Conservation (phyloP, 805 yeast genomes). For the Candida parachauliodes region DNA sequence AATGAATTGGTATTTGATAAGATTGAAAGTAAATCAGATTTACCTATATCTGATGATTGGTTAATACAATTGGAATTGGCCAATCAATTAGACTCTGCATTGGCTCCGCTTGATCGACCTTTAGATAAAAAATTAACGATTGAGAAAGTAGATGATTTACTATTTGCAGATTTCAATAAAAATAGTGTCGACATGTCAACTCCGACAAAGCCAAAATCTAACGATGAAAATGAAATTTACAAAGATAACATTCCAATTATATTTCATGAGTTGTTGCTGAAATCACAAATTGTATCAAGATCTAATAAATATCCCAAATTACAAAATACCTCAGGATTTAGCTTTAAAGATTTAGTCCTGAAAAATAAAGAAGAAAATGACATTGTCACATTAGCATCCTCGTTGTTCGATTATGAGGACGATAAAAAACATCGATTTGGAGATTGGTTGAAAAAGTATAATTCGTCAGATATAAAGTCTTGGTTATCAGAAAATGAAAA, state of each 20-base stretch:
- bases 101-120: constrained; percentile 26
- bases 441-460: constrained; percentile 53
- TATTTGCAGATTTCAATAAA: constrained; percentile 46
- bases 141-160: constrained; percentile 42
- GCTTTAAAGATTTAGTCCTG: constrained; percentile 19
- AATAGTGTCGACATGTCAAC: constrained; percentile 10
- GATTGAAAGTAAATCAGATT: constrained; percentile 40
- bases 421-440: constrained; percentile 33
- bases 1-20: constrained; percentile 32
- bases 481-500: constrained; percentile 18
- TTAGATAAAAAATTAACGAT: constrained; percentile 16
- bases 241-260: constrained; percentile 14
- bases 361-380: constrained; percentile 21
- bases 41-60: constrained; percentile 61
- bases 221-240: constrained; percentile 11
- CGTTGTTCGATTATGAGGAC: constrained; percentile 41
- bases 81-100: constrained; percentile 40
- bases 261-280: constrained; percentile 18
- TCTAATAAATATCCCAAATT: constrained; percentile 26
- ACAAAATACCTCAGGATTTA: constrained; percentile 5
- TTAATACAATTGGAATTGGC: constrained; percentile 56
- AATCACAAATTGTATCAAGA: constrained; percentile 19
- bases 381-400: constrained; percentile 57
- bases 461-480: constrained; percentile 28
- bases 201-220: constrained; percentile 9